Conservation (phyloP, 1,284 basidiomycete genomes). For the Cryptococcus wingfieldii region DNA sequence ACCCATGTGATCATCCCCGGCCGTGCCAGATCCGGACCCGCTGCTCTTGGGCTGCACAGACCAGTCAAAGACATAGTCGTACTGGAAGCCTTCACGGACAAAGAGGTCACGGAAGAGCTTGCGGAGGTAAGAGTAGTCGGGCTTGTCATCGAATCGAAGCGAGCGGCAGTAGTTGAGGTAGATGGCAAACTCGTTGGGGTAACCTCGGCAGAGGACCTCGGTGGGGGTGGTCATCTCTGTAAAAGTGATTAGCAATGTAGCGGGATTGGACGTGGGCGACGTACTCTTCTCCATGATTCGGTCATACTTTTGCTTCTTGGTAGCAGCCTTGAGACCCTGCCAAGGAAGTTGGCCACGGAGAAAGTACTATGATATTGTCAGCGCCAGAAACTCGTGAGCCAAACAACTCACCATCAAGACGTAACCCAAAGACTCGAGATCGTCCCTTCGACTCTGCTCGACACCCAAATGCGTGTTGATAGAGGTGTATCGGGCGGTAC, state of each 20-base stretch:
- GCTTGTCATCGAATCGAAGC: conserved; percentile 96
- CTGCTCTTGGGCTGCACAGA: conserved; percentile 63
- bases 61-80: conserved; percentile 98
- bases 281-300: conserved; percentile 92
- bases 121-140: conserved; percentile 95
- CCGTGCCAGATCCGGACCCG: not conserved
- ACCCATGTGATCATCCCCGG: conserved; percentile 4
- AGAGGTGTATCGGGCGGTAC: conserved; percentile 97
- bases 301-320: conserved; percentile 99
- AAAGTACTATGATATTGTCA: conserved; percentile 64
- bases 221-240: conserved; percentile 95
- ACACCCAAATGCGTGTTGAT: conserved; percentile 99
- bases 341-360: conserved; percentile 91
- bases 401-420: conserved; percentile 65
- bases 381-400: not conserved
- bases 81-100: conserved; percentile 93
- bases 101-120: conserved; percentile 98
- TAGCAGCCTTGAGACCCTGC: conserved; percentile 97
- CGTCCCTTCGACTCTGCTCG: conserved; percentile 92
- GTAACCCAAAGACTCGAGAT: conserved; percentile 92
- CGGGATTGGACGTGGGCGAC: conserved; percentile 1
- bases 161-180: conserved; percentile 97
- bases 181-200: conserved; percentile 96
- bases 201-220: conserved; percentile 89
- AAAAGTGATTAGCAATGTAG: not conserved